phyloP scores from a whole-genome alignment of 305 asterid genomes.

The Solanum aculeatissimum region DNA sequence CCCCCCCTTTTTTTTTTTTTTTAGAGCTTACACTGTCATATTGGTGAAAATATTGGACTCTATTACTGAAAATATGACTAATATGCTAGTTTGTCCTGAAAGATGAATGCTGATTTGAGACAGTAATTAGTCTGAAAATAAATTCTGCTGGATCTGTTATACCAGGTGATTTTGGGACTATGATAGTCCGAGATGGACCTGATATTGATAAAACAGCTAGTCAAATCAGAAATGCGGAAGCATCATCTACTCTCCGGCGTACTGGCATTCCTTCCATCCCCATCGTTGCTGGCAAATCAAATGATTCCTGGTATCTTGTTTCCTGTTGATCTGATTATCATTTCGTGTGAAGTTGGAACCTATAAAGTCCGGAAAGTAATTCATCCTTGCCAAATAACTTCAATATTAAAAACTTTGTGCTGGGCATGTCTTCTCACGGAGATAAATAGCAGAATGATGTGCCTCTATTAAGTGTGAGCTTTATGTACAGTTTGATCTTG shows the following conservation, averaged over 20 bases:
- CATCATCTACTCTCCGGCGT: slow-evolving; percentile 30
- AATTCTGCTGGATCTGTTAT: slow-evolving; percentile 4
- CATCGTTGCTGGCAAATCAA: slow-evolving; percentile 33
- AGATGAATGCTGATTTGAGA: not conserved
- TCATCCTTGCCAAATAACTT: not conserved
- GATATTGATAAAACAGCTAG: slow-evolving; percentile 33
- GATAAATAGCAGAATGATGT: not conserved
- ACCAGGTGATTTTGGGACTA: slow-evolving; percentile 90
- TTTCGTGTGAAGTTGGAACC: not conserved
- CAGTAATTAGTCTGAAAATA: not conserved
- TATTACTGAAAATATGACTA: not conserved
- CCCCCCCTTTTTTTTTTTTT: not conserved
- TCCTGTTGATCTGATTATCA: not conserved
- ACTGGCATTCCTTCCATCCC: slow-evolving; percentile 32
- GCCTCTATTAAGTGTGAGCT: not conserved
- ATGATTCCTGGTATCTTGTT: slow-evolving; percentile 36
- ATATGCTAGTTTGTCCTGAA: not conserved
- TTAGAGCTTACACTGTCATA: not conserved
- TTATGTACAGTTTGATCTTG: not conserved
- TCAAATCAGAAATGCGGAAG: slow-evolving; percentile 22
- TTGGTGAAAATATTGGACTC: not conserved
- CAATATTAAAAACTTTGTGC: not conserved
- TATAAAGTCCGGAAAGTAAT: not conserved
- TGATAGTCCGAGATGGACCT: slow-evolving; percentile 54
- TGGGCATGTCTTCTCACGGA: not conserved